Conservation (phyloP, 2,329 filamentous ascomycete species). For the Rhinocladiella similis region DNA sequence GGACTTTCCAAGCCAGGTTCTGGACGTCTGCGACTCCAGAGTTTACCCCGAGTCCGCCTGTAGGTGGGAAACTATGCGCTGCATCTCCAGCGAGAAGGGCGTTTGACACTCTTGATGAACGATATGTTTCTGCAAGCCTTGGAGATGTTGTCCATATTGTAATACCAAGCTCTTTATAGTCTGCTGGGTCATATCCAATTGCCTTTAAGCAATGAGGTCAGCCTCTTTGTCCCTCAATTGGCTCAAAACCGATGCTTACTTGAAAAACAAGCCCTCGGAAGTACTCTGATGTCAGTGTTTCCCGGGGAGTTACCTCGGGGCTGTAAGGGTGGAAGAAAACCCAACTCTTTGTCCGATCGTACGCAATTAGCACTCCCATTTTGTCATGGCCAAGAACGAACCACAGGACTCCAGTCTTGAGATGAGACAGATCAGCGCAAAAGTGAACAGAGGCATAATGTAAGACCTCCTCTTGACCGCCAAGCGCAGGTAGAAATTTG, state of each 20-base stretch:
- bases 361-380: neutral
- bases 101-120: neutral
- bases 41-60: conserved; percentile 61
- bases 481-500: neutral
- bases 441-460: neutral
- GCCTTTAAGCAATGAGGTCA: too few species aligned
- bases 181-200: too few species aligned
- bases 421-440: neutral
- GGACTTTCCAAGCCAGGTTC: conserved; percentile 51
- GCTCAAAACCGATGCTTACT: neutral
- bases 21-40: conserved; percentile 55
- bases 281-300: neutral
- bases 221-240: neutral
- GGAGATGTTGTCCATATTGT: neutral
- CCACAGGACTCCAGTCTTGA: neutral
- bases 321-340: neutral
- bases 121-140: neutral
- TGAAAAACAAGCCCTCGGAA: neutral
- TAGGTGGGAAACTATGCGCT: conserved; percentile 57
- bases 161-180: neutral
- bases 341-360: neutral
- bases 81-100: conserved; percentile 48
- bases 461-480: neutral
- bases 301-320: neutral
- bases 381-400: neutral